These are phyloP conservation scores for Jacaranda copaia DNA, from an alignment of 257 asterid genomes.

Conservation along the genomic window DNA sequence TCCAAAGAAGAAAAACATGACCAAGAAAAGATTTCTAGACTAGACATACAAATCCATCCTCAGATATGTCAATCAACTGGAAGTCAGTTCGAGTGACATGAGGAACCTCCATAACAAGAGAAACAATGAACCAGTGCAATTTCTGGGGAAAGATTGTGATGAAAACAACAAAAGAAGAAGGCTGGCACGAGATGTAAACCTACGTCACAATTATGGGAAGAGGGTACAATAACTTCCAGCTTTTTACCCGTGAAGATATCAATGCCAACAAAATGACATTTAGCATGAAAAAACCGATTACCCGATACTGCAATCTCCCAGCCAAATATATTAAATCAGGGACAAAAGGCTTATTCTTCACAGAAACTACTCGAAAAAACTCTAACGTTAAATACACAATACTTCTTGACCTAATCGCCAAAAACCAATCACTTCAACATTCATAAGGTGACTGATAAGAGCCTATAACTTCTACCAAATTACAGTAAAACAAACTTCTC, in stretches of 20 bases:
- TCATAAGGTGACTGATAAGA: background rate
- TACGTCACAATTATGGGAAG: conserved; percentile 60
- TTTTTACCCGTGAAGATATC: conserved; percentile 56
- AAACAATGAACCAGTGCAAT: background rate
- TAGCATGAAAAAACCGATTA: conserved; percentile 40
- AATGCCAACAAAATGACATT: conserved; percentile 56
- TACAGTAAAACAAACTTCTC: background rate
- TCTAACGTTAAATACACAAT: conserved; percentile 2
- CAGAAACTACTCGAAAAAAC: background rate
- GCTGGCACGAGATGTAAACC: background rate
- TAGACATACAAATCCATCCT: conserved; percentile 49
- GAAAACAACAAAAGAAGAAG: background rate
- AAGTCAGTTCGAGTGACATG: conserved; percentile 55
- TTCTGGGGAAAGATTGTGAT: background rate
- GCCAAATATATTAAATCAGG: background rate
- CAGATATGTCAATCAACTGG: conserved; percentile 53
- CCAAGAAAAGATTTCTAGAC: background rate
- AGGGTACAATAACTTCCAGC: conserved; percentile 59
- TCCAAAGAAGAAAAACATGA: background rate
- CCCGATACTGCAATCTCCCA: no score
- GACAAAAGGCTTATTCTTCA: background rate
- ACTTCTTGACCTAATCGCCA: background rate
- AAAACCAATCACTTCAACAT: background rate
- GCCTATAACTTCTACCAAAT: background rate
- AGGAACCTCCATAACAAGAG: conserved; percentile 44